Conservation (phyloP, 1,139 yeast genomes). For the Yamadazyma pseudoaaseri region DNA sequence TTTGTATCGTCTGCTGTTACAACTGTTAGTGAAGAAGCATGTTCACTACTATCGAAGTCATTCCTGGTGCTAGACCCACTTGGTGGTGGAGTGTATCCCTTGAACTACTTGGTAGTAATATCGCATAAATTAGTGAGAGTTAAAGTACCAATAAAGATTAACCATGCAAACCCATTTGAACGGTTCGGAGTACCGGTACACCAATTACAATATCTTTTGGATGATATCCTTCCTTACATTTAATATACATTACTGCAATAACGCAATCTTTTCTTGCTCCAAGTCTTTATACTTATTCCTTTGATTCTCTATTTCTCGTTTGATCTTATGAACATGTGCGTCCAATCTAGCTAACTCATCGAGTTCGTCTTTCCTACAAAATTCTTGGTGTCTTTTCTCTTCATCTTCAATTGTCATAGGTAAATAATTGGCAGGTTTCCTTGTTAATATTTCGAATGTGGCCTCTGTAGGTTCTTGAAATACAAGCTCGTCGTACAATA, state of each 20-base stretch:
- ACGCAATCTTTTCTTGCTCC: slow-evolving; percentile 47
- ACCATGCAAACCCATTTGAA: slow-evolving; percentile 11
- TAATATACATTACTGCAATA: slow-evolving; percentile 27
- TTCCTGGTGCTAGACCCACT: slow-evolving; percentile 42
- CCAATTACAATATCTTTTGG: slow-evolving; percentile 16
- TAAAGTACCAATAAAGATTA: slow-evolving; percentile 22
- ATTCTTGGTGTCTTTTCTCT: slow-evolving; percentile 42
- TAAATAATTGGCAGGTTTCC: slow-evolving; percentile 69
- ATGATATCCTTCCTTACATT: slow-evolving; percentile 20
- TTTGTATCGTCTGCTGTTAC: too few species aligned
- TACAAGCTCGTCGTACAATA: slow-evolving; percentile 85
- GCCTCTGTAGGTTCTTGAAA: slow-evolving; percentile 95
- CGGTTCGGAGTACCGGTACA: slow-evolving; percentile 16
- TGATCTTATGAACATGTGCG: slow-evolving; percentile 62
- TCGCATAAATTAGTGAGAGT: slow-evolving; percentile 25
- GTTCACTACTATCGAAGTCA: slow-evolving; percentile 22
- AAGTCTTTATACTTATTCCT: slow-evolving; percentile 50
- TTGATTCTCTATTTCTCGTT: slow-evolving; percentile 53
- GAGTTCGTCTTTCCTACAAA: slow-evolving; percentile 51
- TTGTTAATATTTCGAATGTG: slow-evolving; percentile 75
- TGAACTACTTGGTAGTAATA: slow-evolving; percentile 37
- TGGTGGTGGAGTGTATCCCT: slow-evolving; percentile 53
- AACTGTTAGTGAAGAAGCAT: slow-evolving; percentile 17
- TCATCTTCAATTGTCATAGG: slow-evolving; percentile 57
- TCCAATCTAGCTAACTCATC: slow-evolving; percentile 79